Conservation (phyloP, 179 eudicot species). For the Vitellaria paradoxa region DNA sequence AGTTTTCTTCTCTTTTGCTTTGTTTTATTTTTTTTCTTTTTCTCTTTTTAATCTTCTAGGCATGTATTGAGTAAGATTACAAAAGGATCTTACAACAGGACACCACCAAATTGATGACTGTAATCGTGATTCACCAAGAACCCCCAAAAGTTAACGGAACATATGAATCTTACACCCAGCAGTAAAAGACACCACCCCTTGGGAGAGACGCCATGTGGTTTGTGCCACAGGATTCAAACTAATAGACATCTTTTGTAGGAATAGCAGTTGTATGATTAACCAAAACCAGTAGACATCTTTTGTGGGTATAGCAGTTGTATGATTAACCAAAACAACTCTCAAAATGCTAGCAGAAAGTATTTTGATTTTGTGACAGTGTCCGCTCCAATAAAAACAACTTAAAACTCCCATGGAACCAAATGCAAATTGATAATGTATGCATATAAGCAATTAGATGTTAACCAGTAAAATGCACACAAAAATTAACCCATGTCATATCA, state of each 20-base stretch:
- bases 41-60: too few relatives aligned
- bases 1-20: too few relatives aligned
- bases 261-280: too few relatives aligned
- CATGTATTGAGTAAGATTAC: too few relatives aligned
- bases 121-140: background rate
- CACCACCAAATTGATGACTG: background rate
- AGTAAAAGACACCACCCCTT: background rate
- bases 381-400: background rate
- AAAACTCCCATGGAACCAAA: background rate
- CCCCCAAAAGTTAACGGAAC: background rate
- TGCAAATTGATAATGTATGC: background rate
- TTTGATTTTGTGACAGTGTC: background rate
- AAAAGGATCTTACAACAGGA: background rate
- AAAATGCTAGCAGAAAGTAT: background rate
- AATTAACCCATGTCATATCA: too few relatives aligned
- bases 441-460: background rate
- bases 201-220: too few relatives aligned
- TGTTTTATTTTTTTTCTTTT: too few relatives aligned
- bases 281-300: background rate
- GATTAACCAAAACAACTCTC: too few relatives aligned
- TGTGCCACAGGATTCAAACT: background rate
- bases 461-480: background rate
- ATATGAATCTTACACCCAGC: background rate
- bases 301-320: too few relatives aligned
- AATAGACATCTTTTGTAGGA: background rate